Evolutionary conservation across 495 filamentous ascomycete genomes (phyloP), one percentile per base, ranked within the genome.

Genomic region (Cenococcum geophilum): DNA sequence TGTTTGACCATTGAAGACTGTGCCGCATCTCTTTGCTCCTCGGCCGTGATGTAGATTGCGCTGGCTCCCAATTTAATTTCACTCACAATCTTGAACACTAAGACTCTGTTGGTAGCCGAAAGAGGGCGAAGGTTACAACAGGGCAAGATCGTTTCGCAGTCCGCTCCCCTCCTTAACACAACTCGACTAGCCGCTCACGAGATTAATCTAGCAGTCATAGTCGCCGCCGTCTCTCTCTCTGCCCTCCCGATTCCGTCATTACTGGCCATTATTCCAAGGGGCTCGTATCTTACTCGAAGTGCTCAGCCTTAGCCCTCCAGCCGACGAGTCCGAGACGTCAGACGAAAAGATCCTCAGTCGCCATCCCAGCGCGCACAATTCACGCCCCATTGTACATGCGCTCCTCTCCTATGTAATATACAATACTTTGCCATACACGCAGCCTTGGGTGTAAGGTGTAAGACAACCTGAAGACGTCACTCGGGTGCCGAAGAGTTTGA

Each of bases 381-480:
- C 21, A 8, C 25, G 21, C 21, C 25, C 49, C 49, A 23, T 32
- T 32, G 21, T 23, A 20, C 23, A 16, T 52, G 49, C 25, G 21
- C 21, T 32, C 25, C 21, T 14, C 10, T 52, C 49, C 49, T 52
- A 52, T 52, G 49, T 52, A 32, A 52, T 8, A 14, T 16, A 25
- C 49, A 23, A 52, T 27, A 52, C 18, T 23, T 11, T 6, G 49
- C 49, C 49, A 27, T 32, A 8, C 9, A 27, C 21, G 18, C 21
- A 32, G 21, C 25, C 18, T 52, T 27, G 18, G 49, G 49, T 52
- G 49, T 52, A 16, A 45, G 49, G 25, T 23, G 21, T 5, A 25
- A 20, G 49, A 20, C 49, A 32, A 20, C n/a, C 35, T 51, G 27
- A 48, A 52, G 61, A 58, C 61, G 65, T 68, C 61, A 61, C 61